Conservation (phyloP, 352 stramenopile species). For the Blastocystis sp. region DNA sequence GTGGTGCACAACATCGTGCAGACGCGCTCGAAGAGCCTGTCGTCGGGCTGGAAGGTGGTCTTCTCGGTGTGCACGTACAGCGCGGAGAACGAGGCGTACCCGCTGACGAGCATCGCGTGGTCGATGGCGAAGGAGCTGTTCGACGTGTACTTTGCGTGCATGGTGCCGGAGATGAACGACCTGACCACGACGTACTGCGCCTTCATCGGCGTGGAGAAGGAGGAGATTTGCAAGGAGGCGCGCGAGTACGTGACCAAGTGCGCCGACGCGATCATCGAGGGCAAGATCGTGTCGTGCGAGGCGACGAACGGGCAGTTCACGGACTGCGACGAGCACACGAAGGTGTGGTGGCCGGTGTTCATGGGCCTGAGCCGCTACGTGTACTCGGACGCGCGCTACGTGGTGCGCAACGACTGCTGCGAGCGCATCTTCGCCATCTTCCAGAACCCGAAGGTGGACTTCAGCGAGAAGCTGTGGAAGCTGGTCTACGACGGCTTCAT, state of each 20-base stretch:
- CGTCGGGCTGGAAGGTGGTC: constrained; percentile 88
- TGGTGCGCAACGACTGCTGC: constrained; percentile 75
- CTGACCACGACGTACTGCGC: constrained; percentile 80
- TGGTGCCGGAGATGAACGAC: constrained; percentile 78
- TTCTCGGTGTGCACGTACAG: constrained; percentile 85
- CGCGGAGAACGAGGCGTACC: constrained; percentile 73
- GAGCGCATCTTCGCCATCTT: constrained; percentile 76
- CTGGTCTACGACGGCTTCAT: constrained; percentile 82
- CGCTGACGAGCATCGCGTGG: constrained; percentile 73
- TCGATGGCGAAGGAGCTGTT: constrained; percentile 73
- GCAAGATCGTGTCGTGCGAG: constrained; percentile 64
- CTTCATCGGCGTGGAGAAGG: constrained; percentile 77
- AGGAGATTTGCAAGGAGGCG: constrained; percentile 74
- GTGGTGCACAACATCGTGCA: constrained; percentile 86
- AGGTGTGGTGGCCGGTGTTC: constrained; percentile 91
- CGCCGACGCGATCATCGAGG: constrained; percentile 70
- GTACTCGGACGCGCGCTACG: constrained; percentile 79
- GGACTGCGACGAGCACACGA: constrained; percentile 74
- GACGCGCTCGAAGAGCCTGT: constrained; percentile 81
- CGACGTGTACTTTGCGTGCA: constrained; percentile 79
- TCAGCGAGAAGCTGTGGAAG: constrained; percentile 79
- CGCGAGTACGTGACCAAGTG: constrained; percentile 71
- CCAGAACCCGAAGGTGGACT: constrained; percentile 77
- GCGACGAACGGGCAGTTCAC: constrained; percentile 70
- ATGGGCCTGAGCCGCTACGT: constrained; percentile 89